Evolutionary conservation across 1,139 yeast species (phyloP).

Genomic region (Geotrichum citri-aurantii): DNA sequence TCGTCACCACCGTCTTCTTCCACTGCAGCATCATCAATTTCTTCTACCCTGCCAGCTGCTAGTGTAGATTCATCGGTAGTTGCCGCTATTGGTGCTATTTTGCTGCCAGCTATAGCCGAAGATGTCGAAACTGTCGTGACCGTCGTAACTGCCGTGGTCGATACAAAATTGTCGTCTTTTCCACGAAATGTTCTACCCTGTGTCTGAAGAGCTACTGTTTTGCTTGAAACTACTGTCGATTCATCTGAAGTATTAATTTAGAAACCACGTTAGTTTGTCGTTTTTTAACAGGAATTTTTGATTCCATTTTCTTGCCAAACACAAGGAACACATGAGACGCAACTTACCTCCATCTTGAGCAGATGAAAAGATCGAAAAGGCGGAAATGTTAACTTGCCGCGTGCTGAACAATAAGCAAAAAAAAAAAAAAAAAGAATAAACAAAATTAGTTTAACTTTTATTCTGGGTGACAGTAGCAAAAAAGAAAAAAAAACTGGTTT

Average conservation of each 20-base stretch:
- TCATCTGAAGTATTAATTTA: neutral
- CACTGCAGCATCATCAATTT: neutral
- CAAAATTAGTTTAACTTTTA: neutral
- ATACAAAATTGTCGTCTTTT: neutral
- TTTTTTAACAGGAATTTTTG: neutral
- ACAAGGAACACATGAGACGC: neutral
- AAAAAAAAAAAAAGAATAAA: neutral
- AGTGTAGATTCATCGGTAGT: neutral
- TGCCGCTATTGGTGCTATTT: neutral
- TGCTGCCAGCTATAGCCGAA: neutral
- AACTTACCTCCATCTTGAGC: slow-evolving; percentile 1
- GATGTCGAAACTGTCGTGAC: neutral
- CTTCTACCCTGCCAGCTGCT: neutral
- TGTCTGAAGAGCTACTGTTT: neutral
- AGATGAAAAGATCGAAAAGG: slow-evolving; percentile 11
- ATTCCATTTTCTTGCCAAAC: neutral
- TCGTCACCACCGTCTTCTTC: slow-evolving; percentile 8
- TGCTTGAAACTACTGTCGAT: neutral
- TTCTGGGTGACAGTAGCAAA: neutral
- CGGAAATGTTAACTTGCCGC: slow-evolving; percentile 16
- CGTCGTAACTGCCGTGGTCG: neutral
- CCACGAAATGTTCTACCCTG: neutral
- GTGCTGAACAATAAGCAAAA: slow-evolving; percentile 11
- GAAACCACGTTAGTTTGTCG: neutral
- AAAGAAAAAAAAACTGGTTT: neutral